phyloP scores from a whole-genome alignment of 768 basidiomycete genomes.

The Suillus discolor region DNA sequence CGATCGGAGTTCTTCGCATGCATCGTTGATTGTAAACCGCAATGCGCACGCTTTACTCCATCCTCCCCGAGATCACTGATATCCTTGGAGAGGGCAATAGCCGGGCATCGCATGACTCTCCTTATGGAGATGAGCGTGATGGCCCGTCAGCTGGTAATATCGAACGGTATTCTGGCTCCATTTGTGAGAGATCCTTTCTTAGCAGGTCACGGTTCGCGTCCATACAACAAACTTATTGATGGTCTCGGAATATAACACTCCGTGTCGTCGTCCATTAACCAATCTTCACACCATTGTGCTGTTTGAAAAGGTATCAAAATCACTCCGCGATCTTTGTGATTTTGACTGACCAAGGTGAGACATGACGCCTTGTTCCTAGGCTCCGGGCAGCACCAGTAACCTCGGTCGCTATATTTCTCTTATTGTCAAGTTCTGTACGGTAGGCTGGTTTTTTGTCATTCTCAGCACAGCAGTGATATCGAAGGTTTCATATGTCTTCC shows the following conservation, averaged over 20 bases:
- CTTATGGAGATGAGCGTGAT: constrained; percentile 11
- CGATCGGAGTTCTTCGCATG: constrained; percentile 63
- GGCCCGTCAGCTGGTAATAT: constrained; percentile 9
- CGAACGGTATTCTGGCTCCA: constrained; percentile 3
- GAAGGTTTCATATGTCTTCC: constrained; percentile 5
- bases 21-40: constrained; percentile 60
- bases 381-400: constrained; percentile 11
- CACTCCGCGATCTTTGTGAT: constrained; percentile 17
- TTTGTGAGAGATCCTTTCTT: constrained; percentile 8
- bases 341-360: constrained; percentile 35
- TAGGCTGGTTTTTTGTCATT: constrained; percentile 26
- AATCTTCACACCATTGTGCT: not conserved
- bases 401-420: constrained; percentile 7
- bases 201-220: constrained; percentile 2
- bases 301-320: not conserved
- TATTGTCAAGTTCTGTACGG: constrained; percentile 5
- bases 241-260: constrained; percentile 58
- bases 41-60: constrained; percentile 72
- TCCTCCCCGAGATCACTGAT: constrained; percentile 50
- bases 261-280: not conserved
- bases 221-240: constrained; percentile 52
- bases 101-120: not conserved
- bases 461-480: not conserved
- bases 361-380: constrained; percentile 25
- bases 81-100: constrained; percentile 1